Base-by-base conservation (phyloP, 129 eudicot species). In the Lactuca saligna region DNA sequence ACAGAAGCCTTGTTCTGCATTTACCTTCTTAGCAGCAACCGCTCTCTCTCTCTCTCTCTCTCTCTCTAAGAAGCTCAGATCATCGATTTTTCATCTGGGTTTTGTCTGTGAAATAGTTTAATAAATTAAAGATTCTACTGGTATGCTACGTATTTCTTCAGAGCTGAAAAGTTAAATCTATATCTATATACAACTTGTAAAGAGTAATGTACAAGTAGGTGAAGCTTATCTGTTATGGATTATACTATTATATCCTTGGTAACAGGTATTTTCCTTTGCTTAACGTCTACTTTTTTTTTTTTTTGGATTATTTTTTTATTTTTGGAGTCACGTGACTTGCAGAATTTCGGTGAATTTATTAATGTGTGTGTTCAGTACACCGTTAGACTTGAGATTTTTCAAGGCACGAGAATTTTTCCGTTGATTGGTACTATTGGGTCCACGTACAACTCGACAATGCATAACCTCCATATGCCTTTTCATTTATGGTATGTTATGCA, bases 221-320 rank as follows among this genome's bases (percentile, higher is more conserved):
- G 3, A 0, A 10, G 11, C 8, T 0, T 29, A 1, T 2, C 11
- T 29, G 3, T n/a, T 12, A 2, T 8, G 1, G 6, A 8, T 12
- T 74, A 4, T 2, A 17, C 34, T 7, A 4, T 17, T 34, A 34
- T 29, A 0, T 57, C 2, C 58, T 42, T 49, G 74, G 63, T 14
- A 66, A 59, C 8, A 9, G 62, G 74, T 64, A 64, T 33, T 66
- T 48, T 20, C 13, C 64, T 61, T 68, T 60, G 50, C 80, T 76
- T 76, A 68, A 76, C 80, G 80, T 68, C 80, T 68, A 68, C 70
- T 68, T 75, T 60, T 75, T 58, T n/a, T n/a, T n/a, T n/a, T 67
- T 64, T 29, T 54, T 64, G 65, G 57, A 41, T 25, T 66, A 51
- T 25, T 49, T 44, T 41, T 20, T 15, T 13, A 49, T 35, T 59